Evolutionary conservation across 768 basidiomycete genomes (phyloP), one percentile per base, ranked within the genome.

Genomic region (Trametes coccinea): DNA sequence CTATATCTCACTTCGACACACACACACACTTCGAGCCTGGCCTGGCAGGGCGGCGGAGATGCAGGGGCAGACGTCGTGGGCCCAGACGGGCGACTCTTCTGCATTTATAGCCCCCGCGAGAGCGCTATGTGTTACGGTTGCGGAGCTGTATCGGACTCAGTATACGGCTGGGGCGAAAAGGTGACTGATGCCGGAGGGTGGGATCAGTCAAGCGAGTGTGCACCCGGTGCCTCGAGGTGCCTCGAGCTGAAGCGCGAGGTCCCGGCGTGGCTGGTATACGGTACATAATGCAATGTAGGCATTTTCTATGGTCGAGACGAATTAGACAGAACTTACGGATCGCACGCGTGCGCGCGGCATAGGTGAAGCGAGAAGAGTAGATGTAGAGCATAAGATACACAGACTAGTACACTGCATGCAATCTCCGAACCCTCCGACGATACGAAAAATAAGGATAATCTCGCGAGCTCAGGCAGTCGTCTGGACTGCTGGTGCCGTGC

Each of bases 81-180:
- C 30, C 16, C 40, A 22, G 22, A 22, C 22, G 22, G 22, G 22
- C 22, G 22, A 22, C 22, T 22, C 22, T 22, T 22, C 22, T 22
- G 22, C 22, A 22, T 22, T 22, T 22, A 22, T 22, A 52, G 61
- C 56, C 51, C 56, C 43, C 6, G 9, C 33, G 29, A 27, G 43
- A 39, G 45, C 53, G 16, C 34, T 37, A 11, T 37, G 11, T 37
- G 34, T 37, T 22, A 55, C 61, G 61, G 34, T 37, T 22, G 61
- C 61, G 61, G 61, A 62, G 61, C 61, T 62, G 52, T 47, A 54
- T 62, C 61, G 61, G 61, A 62, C 61, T 58, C 40, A 14, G 51
- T 48, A 17, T 37, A 27, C 44, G 22, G 39, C 41, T 22, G 22
- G 45, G 52, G 61, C 61, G 57, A 45, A 58, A 51, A 44, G 51